Base-by-base conservation (phyloP, 2,329 filamentous ascomycete species). In the Venturia nashicola region DNA sequence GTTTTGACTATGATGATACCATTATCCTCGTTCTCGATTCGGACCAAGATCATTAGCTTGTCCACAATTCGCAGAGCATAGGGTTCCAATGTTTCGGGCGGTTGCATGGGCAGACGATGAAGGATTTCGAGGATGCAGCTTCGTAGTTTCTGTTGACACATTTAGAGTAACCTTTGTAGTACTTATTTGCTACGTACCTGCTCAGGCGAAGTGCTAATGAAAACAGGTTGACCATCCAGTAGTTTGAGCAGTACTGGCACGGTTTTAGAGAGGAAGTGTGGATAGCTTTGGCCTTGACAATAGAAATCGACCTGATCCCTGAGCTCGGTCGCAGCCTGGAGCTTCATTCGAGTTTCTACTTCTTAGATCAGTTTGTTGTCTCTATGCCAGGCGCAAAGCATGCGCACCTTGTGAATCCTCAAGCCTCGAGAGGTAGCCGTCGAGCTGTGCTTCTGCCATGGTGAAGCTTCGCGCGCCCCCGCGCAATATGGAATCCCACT, bases 1-100 rank as follows among this genome's bases (percentile, higher is more conserved):
- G 93, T 96, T 80, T 99, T 99, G 77, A 99, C 91, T 73, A 93
- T 97, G 67, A 99, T 79, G n/a, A 95, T 91, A 2, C 93, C 94
- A 80, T 99, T 99, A 67, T 99, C 94, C 76, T 99, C 94, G 70
- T 99, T 99, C 76, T 99, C 94, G 51, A 86, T 88, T 69, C 88
- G 86, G 65, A 97, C 91, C 65, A 99, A 79, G 63, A 85, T 83
- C 86, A 97, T 93, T 67, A 97, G 82, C 68, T 96, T 82, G 72
- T 97, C 92, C 65, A 97, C 90, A 66, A 96, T 87, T 72, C 95
- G 90, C 68, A 86, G 83, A 46, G 93, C 92, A 75, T 93, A 95
- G 0, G 87, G 89, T 73, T 97, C 92, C 76, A 97, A 87, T 0
- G 86, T 86, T 70, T 97, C 91, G 63, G 85, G 77, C 1, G 90